Evolutionary conservation across 2,329 filamentous ascomycete species (phyloP), one percentile per base, ranked within the genome.

Genomic region (Salinomyces thailandicus): DNA sequence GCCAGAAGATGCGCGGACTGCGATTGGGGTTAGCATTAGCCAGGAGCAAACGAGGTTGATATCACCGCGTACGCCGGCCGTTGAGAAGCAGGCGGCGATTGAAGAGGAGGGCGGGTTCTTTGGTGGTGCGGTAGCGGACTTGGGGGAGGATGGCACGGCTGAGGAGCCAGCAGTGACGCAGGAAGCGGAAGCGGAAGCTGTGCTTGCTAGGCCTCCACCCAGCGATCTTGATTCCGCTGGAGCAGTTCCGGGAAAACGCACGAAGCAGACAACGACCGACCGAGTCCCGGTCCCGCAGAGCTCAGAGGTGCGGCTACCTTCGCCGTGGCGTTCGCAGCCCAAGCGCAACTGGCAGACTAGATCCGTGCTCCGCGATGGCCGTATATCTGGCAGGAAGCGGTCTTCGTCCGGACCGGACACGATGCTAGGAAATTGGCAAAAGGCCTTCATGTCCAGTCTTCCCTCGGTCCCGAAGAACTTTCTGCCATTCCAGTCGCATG

Each of bases 21-120:
- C 74, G 20, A 63, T 79, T 46, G 73, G 72, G 2, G 63, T 78
- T 48, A 77, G 73, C 50, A 75, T 79, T 43, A 65, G 72, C 41
- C 64, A 63, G 26, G 62, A 66, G 28, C 75, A 79, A 52, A 73
- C 67, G 33, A 66, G 69, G 29, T 61, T 77, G 52, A 70, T 65
- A 22, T 72, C 72, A 13, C 68, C 72, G 7, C 62, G 64, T 28
- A 77, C 73, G 4, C 73, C 74, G 1, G 70, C 69, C 7, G 67
- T 67, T 14, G 74, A 77, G 50, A 78, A 77, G 52, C 68, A 62
- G n/a, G 68, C 70, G 2, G 67, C 67, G 2, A 57, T 79, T 47
- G 69, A 73, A 41, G 59, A 63, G 20, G 45, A 50, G 12, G 66
- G 64, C 3, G 63, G 55, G 12, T 67, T 72, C 45, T 74, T 75